phyloP scores from a whole-genome alignment of 441 rosid genomes.

The Flueggea neowawraea region DNA sequence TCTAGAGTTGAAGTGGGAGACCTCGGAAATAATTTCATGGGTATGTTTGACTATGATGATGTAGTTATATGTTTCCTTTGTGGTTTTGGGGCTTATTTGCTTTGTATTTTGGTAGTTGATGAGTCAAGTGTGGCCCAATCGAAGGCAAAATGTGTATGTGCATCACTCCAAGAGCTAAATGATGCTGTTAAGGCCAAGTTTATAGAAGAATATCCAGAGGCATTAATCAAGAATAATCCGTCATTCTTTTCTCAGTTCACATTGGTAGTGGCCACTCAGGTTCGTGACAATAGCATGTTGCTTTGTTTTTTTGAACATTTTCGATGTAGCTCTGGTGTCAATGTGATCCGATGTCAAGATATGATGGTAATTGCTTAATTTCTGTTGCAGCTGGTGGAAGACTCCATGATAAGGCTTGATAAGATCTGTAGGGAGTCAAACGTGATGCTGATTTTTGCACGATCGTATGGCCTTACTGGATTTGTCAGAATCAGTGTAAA shows the following conservation, averaged over 20 bases:
- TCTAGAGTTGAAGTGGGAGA: constrained; percentile 79
- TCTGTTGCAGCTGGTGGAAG: constrained; percentile 73
- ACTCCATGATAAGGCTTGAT: constrained; percentile 77
- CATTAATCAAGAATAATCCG: constrained; percentile 54
- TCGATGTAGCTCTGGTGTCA: no score
- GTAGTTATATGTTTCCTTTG: not conserved
- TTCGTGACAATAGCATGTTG: constrained; percentile 4
- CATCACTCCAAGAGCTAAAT: constrained; percentile 91
- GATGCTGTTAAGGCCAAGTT: constrained; percentile 85
- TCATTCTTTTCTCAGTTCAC: constrained; percentile 88
- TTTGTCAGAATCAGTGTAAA: constrained; percentile 78
- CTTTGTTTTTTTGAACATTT: no score
- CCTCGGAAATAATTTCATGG: constrained; percentile 97
- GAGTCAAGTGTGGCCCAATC: constrained; percentile 74
- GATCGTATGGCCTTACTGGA: constrained; percentile 94
- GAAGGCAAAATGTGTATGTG: constrained; percentile 82
- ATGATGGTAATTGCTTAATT: constrained; percentile 6
- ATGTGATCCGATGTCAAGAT: not conserved
- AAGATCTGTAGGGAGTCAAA: constrained; percentile 80
- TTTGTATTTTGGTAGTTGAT: constrained; percentile 53
- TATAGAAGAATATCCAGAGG: constrained; percentile 71
- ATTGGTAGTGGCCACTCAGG: constrained; percentile 95
- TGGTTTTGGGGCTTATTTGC: constrained; percentile 10
- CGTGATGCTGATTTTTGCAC: constrained; percentile 86
- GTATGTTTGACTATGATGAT: constrained; percentile 27